These are phyloP conservation scores for Schoenoplectus tabernaemontani DNA, from an alignment of 202 grass and related monocot species.

Conservation along the genomic window DNA sequence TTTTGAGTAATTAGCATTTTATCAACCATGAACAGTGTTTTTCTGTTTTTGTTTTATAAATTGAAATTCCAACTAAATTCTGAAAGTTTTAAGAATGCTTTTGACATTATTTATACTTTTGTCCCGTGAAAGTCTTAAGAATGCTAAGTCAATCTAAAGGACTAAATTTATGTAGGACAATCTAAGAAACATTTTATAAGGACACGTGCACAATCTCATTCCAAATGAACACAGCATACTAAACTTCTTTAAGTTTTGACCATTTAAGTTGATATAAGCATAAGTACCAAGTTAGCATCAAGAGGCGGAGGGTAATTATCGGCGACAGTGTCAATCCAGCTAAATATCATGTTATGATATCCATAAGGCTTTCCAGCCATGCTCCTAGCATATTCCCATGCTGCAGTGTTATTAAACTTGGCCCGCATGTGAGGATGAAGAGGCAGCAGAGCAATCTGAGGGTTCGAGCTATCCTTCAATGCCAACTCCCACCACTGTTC, in stretches of 20 bases:
- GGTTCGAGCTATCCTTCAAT: conserved; percentile 75
- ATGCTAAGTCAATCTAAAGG: neutral
- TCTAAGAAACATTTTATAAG: neutral
- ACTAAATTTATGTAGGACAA: neutral
- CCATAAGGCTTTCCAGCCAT: conserved; percentile 87
- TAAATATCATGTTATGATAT: conserved; percentile 99
- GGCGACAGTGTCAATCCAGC: conserved; percentile 85
- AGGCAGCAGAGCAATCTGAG: conserved; percentile 81
- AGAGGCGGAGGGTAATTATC: conserved; percentile 89
- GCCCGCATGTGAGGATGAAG: conserved; percentile 63
- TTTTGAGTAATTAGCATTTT: neutral
- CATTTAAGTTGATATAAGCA: conserved; percentile 5
- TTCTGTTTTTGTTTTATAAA: too few relatives aligned
- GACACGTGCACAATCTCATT: neutral
- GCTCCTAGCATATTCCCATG: conserved; percentile 75
- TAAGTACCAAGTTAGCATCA: conserved; percentile 87
- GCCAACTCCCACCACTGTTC: conserved; percentile 89
- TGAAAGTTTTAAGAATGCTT: neutral
- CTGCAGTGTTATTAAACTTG: conserved; percentile 74
- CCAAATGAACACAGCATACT: neutral
- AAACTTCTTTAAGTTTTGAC: neutral
- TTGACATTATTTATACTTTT: neutral
- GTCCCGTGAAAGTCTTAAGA: neutral
- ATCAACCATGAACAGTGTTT: neutral
- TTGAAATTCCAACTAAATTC: neutral